Base-by-base conservation (phyloP, 139 green algal genomes). In the Mesotaenium endlicherianum region DNA sequence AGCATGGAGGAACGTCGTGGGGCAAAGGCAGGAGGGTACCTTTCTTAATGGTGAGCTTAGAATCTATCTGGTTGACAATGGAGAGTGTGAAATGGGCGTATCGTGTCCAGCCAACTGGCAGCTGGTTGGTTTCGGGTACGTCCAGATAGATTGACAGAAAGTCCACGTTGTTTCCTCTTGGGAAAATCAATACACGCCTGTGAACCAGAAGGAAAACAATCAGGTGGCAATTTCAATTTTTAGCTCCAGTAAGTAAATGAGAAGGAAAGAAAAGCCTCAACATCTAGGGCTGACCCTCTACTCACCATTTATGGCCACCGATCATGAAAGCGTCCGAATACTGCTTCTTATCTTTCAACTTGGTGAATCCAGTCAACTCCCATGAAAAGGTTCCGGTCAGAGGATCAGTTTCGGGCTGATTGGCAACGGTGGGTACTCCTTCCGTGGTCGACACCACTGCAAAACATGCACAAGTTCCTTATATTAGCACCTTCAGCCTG, bases 31-130 rank as follows among this genome's bases (percentile, higher is more conserved):
- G 31, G 17, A 40, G 8, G 8, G 8, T 55, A 88, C 77, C 83
- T 95, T 97, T 98, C 26, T 31, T 77, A 30, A 94, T 75, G 43
- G 77, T 85, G 4, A 84, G 80, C 0, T 74, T 77, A 6, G 80
- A 72, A 39, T 93, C 85, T 3, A 83, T 59, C 55, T 94, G 91
- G 83, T 97, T 95, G 20, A 95, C 49, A 0, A 98, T 40, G 11
- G 45, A 83, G 1, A 98, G 86, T 30, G 89, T 93, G 85, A 98
- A 98, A 0, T 41, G 67, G 6, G 94, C 95, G 14, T 60, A 86
- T 31, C 93, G 92, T 34, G 79, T 86, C 87, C 95, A 91, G 41
- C 90, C 70, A 1, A 41, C 77, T n/a, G 87, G 43, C 41, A 91
- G 81, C 58, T 20, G 41, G 4, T 58, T 20, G 14, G 87, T 57